These are phyloP conservation scores for Sedum album DNA, from an alignment of 164 flowering plant genomes.

Conservation along the genomic window DNA sequence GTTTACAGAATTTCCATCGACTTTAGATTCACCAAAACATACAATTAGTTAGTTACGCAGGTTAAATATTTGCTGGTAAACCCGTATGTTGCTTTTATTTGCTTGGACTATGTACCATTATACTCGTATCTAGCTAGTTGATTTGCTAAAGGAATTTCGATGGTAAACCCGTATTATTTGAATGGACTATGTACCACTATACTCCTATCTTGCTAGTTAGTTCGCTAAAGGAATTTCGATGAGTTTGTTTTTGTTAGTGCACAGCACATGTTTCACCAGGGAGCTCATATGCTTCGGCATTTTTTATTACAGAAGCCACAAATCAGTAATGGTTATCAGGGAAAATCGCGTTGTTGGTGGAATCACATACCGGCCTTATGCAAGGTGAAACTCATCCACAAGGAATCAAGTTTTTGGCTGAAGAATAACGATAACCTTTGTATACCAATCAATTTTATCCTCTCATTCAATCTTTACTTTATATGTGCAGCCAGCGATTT, in stretches of 20 bases:
- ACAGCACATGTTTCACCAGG: slow-evolving; percentile 25
- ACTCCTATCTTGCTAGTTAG: background rate
- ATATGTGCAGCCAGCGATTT: slow-evolving; percentile 65
- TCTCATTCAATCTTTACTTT: background rate
- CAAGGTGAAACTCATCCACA: slow-evolving; percentile 38
- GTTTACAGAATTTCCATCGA: background rate
- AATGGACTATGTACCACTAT: background rate
- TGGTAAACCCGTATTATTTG: background rate
- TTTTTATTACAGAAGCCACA: slow-evolving; percentile 66
- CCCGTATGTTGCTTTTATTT: no score
- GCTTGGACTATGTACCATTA: no score
- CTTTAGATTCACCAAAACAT: no score
- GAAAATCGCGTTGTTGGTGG: slow-evolving; percentile 91
- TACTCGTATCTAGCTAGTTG: no score
- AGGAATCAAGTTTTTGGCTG: background rate
- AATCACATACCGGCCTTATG: slow-evolving; percentile 92
- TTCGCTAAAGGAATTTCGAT: background rate
- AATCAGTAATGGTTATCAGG: slow-evolving; percentile 93
- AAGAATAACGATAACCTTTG: background rate
- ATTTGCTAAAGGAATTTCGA: no score
- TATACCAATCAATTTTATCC: background rate
- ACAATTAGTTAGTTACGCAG: no score
- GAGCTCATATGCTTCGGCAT: slow-evolving; percentile 6
- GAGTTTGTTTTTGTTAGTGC: background rate
- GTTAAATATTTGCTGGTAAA: no score